Percentiles rank a stretch among this genome's conserved stretches.
Conservation (phyloP, 148 eudicot genomes). For the Diospyros lotus region DNA sequence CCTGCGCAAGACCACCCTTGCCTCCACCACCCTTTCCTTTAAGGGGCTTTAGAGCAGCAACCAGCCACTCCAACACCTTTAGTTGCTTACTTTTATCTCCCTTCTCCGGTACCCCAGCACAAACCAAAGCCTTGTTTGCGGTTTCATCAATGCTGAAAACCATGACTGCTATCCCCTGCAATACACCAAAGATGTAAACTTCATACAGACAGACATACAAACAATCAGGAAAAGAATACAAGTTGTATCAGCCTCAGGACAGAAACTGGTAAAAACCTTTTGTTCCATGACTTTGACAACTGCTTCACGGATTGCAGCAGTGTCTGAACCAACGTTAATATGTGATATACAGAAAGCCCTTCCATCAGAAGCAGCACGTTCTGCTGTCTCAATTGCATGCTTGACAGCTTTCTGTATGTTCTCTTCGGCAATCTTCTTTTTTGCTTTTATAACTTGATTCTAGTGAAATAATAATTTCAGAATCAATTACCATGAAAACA, state of each 20-base stretch:
- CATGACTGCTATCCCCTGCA: slow-evolving; percentile 79
- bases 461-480: slow-evolving; percentile 19
- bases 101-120: slow-evolving; percentile 85
- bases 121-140: slow-evolving; percentile 75
- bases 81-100: slow-evolving; percentile 67
- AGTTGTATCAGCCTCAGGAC: not conserved
- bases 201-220: slow-evolving; percentile 1
- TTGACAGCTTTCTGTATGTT: slow-evolving; percentile 71
- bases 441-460: slow-evolving; percentile 68
- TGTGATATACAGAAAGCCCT: slow-evolving; percentile 64
- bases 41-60: slow-evolving; percentile 53
- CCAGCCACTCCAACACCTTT: slow-evolving; percentile 76
- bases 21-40: slow-evolving; percentile 85
- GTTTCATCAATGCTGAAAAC: slow-evolving; percentile 71
- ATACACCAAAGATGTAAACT: slow-evolving; percentile 11
- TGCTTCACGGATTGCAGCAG: slow-evolving; percentile 77
- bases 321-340: slow-evolving; percentile 77
- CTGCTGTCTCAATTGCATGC: slow-evolving; percentile 61
- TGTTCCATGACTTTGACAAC: slow-evolving; percentile 73
- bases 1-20: slow-evolving; percentile 83
- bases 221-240: not conserved
- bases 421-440: slow-evolving; percentile 72
- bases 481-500: not conserved
- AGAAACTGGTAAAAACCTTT: slow-evolving; percentile 45
- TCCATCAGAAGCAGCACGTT: slow-evolving; percentile 62